phyloP scores from a whole-genome alignment of 1,284 basidiomycete species.

The Salmacisia buchloeana region DNA sequence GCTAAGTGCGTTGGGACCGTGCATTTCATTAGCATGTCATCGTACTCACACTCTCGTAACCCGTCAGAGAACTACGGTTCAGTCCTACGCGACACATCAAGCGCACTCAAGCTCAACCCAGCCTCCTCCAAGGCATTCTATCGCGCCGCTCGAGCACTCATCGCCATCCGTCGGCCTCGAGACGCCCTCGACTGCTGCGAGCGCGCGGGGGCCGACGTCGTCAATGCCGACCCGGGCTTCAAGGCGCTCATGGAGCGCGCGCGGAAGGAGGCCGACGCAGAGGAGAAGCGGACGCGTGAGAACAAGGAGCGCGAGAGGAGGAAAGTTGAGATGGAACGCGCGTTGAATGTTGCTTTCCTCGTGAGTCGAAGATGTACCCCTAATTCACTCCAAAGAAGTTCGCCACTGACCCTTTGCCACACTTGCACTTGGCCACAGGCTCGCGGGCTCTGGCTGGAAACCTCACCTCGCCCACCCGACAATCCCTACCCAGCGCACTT shows the following conservation, averaged over 20 bases:
- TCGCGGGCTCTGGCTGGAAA: slow-evolving; percentile 43
- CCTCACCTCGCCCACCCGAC: slow-evolving; percentile 54
- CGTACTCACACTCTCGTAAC: background rate
- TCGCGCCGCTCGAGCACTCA: slow-evolving; percentile 34
- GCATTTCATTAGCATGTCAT: background rate
- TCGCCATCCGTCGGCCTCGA: slow-evolving; percentile 26
- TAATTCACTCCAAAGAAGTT: background rate
- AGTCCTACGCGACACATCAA: slow-evolving; percentile 75
- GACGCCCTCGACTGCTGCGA: slow-evolving; percentile 38
- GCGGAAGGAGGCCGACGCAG: slow-evolving; percentile 34
- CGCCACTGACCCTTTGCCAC: background rate
- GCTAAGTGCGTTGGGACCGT: slow-evolving; percentile 59
- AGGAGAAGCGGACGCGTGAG: slow-evolving; percentile 57
- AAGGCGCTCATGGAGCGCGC: slow-evolving; percentile 24
- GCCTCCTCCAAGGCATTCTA: slow-evolving; percentile 42
- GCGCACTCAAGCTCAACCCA: slow-evolving; percentile 58
- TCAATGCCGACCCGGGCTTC: slow-evolving; percentile 23
- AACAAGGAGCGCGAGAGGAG: slow-evolving; percentile 56
- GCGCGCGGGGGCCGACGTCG: slow-evolving; percentile 22
- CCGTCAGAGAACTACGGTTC: slow-evolving; percentile 73
- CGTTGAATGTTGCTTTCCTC: slow-evolving; percentile 60
- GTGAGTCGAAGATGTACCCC: slow-evolving; percentile 54
- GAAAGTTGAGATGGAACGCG: slow-evolving; percentile 56
- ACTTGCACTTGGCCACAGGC: slow-evolving; percentile 2
- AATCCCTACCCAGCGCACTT: slow-evolving; percentile 58